Evolutionary conservation across 495 filamentous ascomycete species (phyloP), one percentile per base, ranked within the genome.

Genomic region (Tuber borchii): DNA sequence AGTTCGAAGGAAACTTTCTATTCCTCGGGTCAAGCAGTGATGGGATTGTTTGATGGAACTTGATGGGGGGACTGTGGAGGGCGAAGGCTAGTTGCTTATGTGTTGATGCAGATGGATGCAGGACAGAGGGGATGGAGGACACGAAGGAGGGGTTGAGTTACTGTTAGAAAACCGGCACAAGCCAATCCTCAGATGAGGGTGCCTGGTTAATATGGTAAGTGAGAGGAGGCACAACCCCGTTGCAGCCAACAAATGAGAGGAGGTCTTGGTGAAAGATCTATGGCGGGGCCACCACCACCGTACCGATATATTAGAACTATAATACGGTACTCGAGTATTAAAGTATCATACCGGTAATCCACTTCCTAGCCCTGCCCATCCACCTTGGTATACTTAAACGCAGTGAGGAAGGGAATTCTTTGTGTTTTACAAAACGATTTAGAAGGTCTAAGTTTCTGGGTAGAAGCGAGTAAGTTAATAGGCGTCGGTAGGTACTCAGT

Each of bases 31-130:
- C 56, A 19, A 61, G 74, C 73, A 39, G 42, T 70, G 74, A 78
- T 78, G 79, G 69, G 68, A 61, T 3, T 16, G 73, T 61, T 76
- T 48, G 78, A 74, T 79, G 78, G 65, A 68, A 71, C 71, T 71
- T 34, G 77, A 79, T 79, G 69, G 69, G 48, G 34, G 56, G 56
- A n/a, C 1, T 65, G 56, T 65, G 56, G 56, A 31, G 51, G 12
- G 56, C 14, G 76, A 79, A 72, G 77, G 61, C 74, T 71, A 43
- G 44, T 65, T 65, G 56, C 26, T 31, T 34, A 31, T 26, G 26
- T 65, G 56, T 48, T 61, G 39, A 56, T 31, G 42, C 42, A 44
- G 40, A 42, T 72, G 72, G 22, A 69, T 70, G 71, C 68, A 43
- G 70, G 68, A 75, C 73, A 71, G 72, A 70, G 44, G 76, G 70